Evolutionary conservation across 495 filamentous ascomycete species (phyloP), one percentile per base, ranked within the genome.

Genomic region (Aspergillus indologenus): DNA sequence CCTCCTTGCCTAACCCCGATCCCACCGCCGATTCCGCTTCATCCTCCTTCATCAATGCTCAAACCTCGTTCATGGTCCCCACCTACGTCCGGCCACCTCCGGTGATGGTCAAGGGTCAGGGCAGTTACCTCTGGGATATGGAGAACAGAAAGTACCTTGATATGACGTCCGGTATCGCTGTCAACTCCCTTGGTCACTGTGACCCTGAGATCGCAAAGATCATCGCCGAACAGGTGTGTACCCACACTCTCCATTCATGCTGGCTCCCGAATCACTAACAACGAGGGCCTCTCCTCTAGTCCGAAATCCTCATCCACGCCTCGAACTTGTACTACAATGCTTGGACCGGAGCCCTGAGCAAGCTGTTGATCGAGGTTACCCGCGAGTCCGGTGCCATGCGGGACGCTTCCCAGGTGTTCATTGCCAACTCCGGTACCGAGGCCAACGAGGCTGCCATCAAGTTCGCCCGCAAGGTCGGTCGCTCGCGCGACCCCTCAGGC

Each of bases 371-470:
- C 31, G 75, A 88, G 43, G 82, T 85, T 59, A 98, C 94, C 1
- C 66, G 77, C 48, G 82, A 83, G 54, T 84, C 87, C 0, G 91
- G 90, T 53, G 87, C 78, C 45, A 96, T 98, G 88, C 83, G 87
- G 62, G 81, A 85, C 65, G 92, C 89, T 5, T 74, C 83, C n/a
- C 81, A 88, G 60, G 91, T 88, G 0, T 98, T 98, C 74, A 81
- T 98, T 63, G 96, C 90, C 77, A 98, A 98, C 76, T 94, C 90
- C 15, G 94, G 94, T 40, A 86, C 84, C 31, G 94, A 98, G 74
- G 94, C 94, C 66, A 98, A 98, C 71, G 94, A 98, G 75, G 94
- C 94, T 0, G 94, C 93, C 6, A 90, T 98, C 66, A 98, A 98
- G 71, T 98, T 98, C 69, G 85, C 91, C 14, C 86, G 95, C 46